Base-by-base conservation (phyloP, 2,329 filamentous ascomycete species). In the Pseudomassariella vexata region DNA sequence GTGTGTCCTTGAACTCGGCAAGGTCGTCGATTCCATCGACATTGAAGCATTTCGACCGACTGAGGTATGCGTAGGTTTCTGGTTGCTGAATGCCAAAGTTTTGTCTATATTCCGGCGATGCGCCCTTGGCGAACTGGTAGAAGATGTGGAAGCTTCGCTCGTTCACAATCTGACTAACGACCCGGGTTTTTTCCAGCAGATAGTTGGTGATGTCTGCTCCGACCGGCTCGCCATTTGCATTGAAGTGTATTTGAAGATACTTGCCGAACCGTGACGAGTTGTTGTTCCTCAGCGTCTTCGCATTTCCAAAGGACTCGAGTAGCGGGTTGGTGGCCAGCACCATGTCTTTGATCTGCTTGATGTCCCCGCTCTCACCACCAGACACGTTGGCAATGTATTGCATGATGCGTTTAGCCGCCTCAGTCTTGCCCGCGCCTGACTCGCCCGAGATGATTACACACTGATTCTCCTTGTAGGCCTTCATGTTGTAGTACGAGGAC, bases 101-200 rank as follows among this genome's bases (percentile, higher is more conserved):
- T 50, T 92, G 79, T 56, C 87, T 74, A 60, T 96, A 94, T 37
- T 82, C 77, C 46, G 82, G 73, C n/a, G 88, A 84, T 8, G 90
- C 90, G 4, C 85, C 88, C 63, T 96, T 98, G 28, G 92, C 86
- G 60, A 96, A 95, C 60, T 98, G 92, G 63, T 98, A 98, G 60
- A 98, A 98, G 51, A 98, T 96, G 63, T 98, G 92, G 61, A 98
- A 98, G 63, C 95, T 96, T 47, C 92, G 79, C 71, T 98, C 92
- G 57, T 95, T 94, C 37, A 67, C 71, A 47, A 96, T 96, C 65
- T 96, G 92, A 11, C 90, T 88, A 8, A 95, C 88, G 12, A 98
- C 92, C 65, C 92, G 76, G 28, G 86, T 82, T 69, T 96, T 96
- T 59, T 98, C 92, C 32, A 98, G 72, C 16, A 98, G 71, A 54